These are phyloP conservation scores for Microstroma glucosiphilum DNA, from an alignment of 1,284 basidiomycete genomes.

Conservation along the genomic window DNA sequence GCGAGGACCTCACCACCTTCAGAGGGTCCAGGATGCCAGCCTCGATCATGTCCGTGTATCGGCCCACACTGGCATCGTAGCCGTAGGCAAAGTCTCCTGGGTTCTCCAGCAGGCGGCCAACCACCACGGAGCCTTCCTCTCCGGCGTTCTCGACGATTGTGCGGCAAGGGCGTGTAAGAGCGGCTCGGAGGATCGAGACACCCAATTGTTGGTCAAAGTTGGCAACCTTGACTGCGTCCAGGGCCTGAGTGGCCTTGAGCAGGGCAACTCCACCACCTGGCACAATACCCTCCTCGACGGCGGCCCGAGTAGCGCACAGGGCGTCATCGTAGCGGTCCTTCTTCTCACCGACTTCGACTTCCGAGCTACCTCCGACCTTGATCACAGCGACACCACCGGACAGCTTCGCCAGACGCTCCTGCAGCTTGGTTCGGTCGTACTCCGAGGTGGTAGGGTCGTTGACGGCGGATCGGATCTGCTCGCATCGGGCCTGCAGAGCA, in stretches of 20 bases:
- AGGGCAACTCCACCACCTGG: constrained; percentile 81
- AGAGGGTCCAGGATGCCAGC: constrained; percentile 72
- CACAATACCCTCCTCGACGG: constrained; percentile 95
- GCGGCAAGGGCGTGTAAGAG: constrained; percentile 69
- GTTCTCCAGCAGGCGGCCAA: constrained; percentile 60
- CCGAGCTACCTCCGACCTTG: constrained; percentile 86
- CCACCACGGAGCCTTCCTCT: constrained; percentile 87
- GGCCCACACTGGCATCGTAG: constrained; percentile 83
- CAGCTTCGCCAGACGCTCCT: constrained; percentile 93
- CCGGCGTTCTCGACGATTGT: constrained; percentile 92
- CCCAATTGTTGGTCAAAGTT: constrained; percentile 99
- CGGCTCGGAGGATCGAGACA: constrained; percentile 84
- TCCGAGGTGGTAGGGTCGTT: constrained; percentile 79
- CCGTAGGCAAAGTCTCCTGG: constrained; percentile 55
- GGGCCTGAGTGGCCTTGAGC: constrained; percentile 77
- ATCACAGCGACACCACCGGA: constrained; percentile 95
- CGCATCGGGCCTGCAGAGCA: constrained; percentile 58
- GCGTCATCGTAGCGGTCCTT: constrained; percentile 99
- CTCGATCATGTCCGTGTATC: constrained; percentile 91
- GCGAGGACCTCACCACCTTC: constrained; percentile 47
- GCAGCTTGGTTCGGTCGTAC: constrained; percentile 90
- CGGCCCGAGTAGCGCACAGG: constrained; percentile 90
- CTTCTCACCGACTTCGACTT: constrained; percentile 98
- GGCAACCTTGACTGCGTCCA: constrained; percentile 69
- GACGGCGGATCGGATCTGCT: constrained; percentile 84